phyloP scores from a whole-genome alignment of 805 yeast species.

The Kuraishia ogatae region DNA sequence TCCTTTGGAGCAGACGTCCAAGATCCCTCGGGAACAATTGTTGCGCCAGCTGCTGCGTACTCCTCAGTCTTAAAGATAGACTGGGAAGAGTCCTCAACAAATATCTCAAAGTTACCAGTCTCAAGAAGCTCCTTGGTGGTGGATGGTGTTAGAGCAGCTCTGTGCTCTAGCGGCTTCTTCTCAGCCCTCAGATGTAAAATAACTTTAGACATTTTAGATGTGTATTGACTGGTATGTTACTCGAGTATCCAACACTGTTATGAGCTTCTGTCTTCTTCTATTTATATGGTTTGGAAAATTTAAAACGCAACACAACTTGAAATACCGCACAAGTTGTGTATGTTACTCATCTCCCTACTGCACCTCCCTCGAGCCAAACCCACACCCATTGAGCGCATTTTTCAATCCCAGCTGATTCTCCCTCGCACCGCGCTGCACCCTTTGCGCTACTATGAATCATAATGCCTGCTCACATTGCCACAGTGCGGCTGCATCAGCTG shows the following conservation, averaged over 20 bases:
- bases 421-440: not conserved
- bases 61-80: conserved; percentile 73
- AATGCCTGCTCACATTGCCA: not conserved
- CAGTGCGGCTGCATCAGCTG: not conserved
- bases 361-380: not conserved
- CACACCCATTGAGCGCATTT: not conserved
- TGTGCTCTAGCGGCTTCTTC: conserved; percentile 92
- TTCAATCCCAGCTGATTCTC: not conserved
- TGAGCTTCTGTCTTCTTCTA: too few relatives aligned
- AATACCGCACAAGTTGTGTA: too few relatives aligned
- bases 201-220: conserved; percentile 25
- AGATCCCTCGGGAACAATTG: conserved; percentile 84
- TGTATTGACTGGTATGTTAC: not conserved
- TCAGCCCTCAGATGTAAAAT: conserved; percentile 91
- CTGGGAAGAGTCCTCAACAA: conserved; percentile 81
- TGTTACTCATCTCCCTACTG: not conserved
- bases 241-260: too few relatives aligned
- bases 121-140: conserved; percentile 76
- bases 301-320: too few relatives aligned
- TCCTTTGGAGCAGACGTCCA: conserved; percentile 91
- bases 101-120: conserved; percentile 76
- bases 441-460: not conserved
- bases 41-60: conserved; percentile 74
- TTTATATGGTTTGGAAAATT: not conserved
- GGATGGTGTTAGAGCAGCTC: conserved; percentile 93